phyloP scores from a whole-genome alignment of 2,329 filamentous ascomycete species.

The Pyricularia sp. region DNA sequence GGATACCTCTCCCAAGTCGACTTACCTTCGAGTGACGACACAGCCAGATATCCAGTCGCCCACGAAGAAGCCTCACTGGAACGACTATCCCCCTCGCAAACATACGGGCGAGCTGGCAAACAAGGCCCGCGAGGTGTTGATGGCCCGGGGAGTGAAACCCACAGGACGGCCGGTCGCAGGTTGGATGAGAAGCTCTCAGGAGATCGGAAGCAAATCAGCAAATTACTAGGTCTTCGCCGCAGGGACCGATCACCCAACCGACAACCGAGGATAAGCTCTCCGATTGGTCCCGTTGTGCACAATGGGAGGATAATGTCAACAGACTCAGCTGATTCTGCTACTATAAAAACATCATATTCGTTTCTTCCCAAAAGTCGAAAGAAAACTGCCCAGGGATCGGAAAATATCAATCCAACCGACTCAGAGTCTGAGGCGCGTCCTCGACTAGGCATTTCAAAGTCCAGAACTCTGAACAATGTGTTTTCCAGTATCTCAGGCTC shows the following conservation, averaged over 20 bases:
- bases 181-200: not conserved
- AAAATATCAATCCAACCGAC: not conserved
- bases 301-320: constrained; percentile 2
- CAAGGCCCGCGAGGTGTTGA: not conserved
- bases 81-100: not conserved
- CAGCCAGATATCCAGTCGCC: not conserved
- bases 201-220: not conserved
- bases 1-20: not conserved
- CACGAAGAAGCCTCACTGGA: not conserved
- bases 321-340: constrained; percentile 1
- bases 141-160: not conserved
- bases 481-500: constrained; percentile 5
- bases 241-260: not conserved
- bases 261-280: not conserved
- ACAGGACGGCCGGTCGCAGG: not conserved
- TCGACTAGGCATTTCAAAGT: not conserved
- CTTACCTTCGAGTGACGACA: not conserved
- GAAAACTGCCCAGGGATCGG: not conserved
- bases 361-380: not conserved
- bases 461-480: constrained; percentile 4
- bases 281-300: constrained; percentile 1
- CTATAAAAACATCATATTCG: constrained; percentile 4
- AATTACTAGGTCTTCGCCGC: not conserved
- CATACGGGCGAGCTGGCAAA: not conserved
- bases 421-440: not conserved